Evolutionary conservation across 2,329 filamentous ascomycete genomes (phyloP).

Genomic region (Fusarium drepaniforme): DNA sequence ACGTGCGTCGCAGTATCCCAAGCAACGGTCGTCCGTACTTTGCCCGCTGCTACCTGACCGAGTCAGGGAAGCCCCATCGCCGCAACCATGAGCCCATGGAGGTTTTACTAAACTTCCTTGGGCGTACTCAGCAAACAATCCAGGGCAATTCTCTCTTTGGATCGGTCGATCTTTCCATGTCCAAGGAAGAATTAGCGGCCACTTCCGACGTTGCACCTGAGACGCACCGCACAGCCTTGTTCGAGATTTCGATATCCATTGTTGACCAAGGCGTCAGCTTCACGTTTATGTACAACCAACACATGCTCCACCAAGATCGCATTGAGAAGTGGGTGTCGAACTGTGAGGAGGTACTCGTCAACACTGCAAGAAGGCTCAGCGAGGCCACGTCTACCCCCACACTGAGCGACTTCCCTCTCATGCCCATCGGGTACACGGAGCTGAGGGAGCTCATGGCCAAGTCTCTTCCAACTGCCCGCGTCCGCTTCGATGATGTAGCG

Average conservation of each 20-base stretch:
- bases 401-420: slow-evolving; percentile 50
- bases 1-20: slow-evolving; percentile 18
- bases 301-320: slow-evolving; percentile 25
- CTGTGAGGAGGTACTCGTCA: slow-evolving; percentile 13
- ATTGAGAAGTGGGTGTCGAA: slow-evolving; percentile 27
- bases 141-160: neutral
- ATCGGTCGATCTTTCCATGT: neutral
- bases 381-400: slow-evolving; percentile 38
- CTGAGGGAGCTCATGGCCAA: slow-evolving; percentile 40
- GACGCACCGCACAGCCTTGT: slow-evolving; percentile 27
- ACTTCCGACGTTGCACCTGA: slow-evolving; percentile 24
- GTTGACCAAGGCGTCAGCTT: neutral
- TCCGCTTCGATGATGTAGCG: slow-evolving; percentile 39
- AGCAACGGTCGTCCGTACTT: slow-evolving; percentile 30
- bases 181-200: neutral
- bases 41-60: slow-evolving; percentile 14
- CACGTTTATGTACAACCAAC: slow-evolving; percentile 25
- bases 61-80: neutral
- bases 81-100: slow-evolving; percentile 19
- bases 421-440: slow-evolving; percentile 46
- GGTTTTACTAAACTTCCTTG: slow-evolving; percentile 28
- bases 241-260: slow-evolving; percentile 35
- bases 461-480: slow-evolving; percentile 32
- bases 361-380: slow-evolving; percentile 19
- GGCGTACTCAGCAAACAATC: slow-evolving; percentile 14